These are phyloP conservation scores for Flaveria linearis DNA, from an alignment of 129 eudicot genomes.

Conservation along the genomic window DNA sequence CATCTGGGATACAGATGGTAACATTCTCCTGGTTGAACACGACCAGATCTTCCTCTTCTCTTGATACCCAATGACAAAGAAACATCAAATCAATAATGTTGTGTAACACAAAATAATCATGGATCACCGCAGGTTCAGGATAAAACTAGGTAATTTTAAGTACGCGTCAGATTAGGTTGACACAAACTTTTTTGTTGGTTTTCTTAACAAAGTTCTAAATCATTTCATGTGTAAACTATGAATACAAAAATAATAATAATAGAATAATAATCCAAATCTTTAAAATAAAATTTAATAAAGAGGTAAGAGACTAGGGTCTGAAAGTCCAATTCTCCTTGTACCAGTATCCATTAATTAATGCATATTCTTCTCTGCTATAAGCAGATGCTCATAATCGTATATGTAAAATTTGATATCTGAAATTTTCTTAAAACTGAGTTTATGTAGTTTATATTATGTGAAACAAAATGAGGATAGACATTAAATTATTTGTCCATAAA, in stretches of 20 bases:
- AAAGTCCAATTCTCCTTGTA: not conserved
- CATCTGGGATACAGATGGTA: slow-evolving; percentile 95
- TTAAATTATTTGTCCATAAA: not conserved
- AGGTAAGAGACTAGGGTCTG: not conserved
- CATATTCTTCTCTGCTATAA: not conserved
- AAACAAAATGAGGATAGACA: not conserved
- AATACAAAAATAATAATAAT: not conserved
- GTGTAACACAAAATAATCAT: not conserved
- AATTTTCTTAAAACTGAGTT: not conserved
- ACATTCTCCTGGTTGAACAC: slow-evolving; percentile 99
- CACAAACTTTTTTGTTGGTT: not conserved
- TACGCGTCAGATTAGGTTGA: not conserved
- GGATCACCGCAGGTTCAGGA: not conserved
- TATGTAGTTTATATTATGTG: not conserved
- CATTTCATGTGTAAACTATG: not conserved
- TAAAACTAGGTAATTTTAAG: not conserved
- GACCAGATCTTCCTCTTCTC: slow-evolving; percentile 99
- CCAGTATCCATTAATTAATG: not conserved
- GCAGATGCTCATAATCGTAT: not conserved
- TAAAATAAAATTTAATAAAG: not conserved
- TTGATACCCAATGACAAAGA: slow-evolving; percentile 26
- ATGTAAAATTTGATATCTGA: not conserved
- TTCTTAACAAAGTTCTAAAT: not conserved
- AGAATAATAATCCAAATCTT: not conserved
- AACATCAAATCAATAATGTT: not conserved